These are phyloP conservation scores for Sordariomycetes sp. DNA, from an alignment of 2,329 filamentous ascomycete genomes.

Conservation along the genomic window DNA sequence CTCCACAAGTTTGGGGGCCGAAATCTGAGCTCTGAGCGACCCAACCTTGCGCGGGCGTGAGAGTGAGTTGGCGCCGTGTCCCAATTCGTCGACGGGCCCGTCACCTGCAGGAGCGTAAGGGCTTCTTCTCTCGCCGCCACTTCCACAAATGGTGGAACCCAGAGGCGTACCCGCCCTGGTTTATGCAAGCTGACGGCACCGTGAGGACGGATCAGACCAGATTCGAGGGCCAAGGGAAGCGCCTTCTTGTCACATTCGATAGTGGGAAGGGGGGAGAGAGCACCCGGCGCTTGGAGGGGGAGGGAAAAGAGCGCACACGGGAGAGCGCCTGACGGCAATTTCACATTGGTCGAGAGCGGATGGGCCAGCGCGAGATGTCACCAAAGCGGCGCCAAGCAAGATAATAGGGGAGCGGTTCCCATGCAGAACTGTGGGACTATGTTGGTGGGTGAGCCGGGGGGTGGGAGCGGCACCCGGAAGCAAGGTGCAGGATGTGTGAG, in stretches of 20 bases:
- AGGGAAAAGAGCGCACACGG: background rate
- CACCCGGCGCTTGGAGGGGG: background rate
- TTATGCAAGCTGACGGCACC: background rate
- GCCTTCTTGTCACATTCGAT: background rate
- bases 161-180: background rate
- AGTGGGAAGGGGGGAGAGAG: background rate
- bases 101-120: background rate
- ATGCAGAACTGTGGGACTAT: background rate
- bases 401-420: slow-evolving; percentile 2
- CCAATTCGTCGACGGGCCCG: background rate
- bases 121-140: background rate
- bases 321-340: slow-evolving; percentile 3
- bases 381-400: background rate
- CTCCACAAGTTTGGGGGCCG: slow-evolving; percentile 2
- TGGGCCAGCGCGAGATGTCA: background rate
- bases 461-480: slow-evolving; percentile 6
- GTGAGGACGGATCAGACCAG: background rate
- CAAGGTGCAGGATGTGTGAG: slow-evolving; percentile 1
- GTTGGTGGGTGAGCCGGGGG: background rate
- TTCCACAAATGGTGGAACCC: background rate
- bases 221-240: background rate
- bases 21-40: background rate
- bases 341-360: slow-evolving; percentile 12
- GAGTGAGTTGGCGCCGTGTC: background rate
- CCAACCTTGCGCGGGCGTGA: background rate